Evolutionary conservation across 2,329 filamentous ascomycete species (phyloP).

Genomic region (Leptographium wingfieldii): DNA sequence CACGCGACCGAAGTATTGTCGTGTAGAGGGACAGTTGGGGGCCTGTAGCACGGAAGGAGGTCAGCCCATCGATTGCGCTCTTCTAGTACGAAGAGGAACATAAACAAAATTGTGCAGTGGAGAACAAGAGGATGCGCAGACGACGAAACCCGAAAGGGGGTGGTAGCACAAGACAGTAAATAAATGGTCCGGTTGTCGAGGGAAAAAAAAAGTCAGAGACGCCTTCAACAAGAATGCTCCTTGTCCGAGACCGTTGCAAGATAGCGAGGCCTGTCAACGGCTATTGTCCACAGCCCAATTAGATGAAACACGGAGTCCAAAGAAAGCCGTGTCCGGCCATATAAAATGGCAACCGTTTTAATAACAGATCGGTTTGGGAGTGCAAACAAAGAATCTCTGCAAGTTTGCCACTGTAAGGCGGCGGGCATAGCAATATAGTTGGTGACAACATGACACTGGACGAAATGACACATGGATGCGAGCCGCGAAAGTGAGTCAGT

Average conservation of each 20-base stretch:
- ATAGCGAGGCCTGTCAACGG: background rate
- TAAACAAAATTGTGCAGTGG: background rate
- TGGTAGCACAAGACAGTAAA: background rate
- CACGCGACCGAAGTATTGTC: conserved; percentile 4
- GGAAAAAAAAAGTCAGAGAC: background rate
- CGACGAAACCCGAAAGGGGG: background rate
- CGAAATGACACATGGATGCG: background rate
- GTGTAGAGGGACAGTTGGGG: background rate
- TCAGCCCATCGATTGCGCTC: conserved; percentile 6
- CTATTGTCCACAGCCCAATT: background rate
- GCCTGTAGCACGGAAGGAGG: conserved; percentile 7
- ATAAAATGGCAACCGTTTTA: background rate
- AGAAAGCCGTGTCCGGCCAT: background rate
- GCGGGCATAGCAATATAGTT: background rate
- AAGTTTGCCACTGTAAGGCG: background rate
- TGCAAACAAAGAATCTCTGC: background rate
- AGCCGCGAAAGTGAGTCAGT: background rate
- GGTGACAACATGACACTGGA: background rate
- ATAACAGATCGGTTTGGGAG: background rate
- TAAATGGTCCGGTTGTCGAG: background rate
- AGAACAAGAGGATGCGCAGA: background rate
- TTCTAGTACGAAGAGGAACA: background rate
- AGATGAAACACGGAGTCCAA: background rate
- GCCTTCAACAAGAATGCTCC: background rate
- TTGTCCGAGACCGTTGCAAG: background rate